Evolutionary conservation across 2,329 filamentous ascomycete genomes (phyloP).

Genomic region (Colletotrichum orchidophilum): DNA sequence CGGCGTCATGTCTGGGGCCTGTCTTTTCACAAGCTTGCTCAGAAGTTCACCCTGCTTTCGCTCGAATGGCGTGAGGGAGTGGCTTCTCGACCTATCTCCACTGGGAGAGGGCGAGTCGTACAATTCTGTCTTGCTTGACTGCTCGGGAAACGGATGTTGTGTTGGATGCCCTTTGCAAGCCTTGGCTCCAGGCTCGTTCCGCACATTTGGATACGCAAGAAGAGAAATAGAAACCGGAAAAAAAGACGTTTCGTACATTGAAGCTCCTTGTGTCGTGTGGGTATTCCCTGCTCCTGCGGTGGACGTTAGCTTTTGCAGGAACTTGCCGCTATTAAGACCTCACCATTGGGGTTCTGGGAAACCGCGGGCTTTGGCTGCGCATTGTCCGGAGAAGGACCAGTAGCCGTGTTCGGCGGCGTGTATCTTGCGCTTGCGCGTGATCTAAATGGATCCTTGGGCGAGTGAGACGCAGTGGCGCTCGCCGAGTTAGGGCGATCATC

Average conservation of each 20-base stretch:
- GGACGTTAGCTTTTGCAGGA: neutral
- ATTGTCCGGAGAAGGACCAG: conserved; percentile 7
- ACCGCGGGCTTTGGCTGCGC: conserved; percentile 6
- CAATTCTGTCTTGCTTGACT: neutral
- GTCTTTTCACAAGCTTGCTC: conserved; percentile 45
- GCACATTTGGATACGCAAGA: conserved; percentile 6
- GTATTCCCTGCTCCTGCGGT: neutral
- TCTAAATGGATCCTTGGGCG: conserved; percentile 29
- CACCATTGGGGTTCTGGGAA: neutral
- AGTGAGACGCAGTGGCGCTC: conserved; percentile 20
- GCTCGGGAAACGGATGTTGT: neutral
- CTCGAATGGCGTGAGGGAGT: conserved; percentile 50
- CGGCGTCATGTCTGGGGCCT: conserved; percentile 36
- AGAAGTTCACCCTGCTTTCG: conserved; percentile 50
- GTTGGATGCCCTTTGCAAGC: neutral
- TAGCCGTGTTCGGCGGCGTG: conserved; percentile 27
- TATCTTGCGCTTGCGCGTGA: conserved; percentile 34
- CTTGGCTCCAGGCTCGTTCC: neutral
- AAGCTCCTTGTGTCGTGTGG: conserved; percentile 44
- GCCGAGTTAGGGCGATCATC: conserved; percentile 26
- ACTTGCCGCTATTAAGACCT: too few species aligned
- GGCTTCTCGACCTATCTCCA: conserved; percentile 30
- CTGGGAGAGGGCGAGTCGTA: conserved; percentile 31
- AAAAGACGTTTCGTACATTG: conserved; percentile 56
- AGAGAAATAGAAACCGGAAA: conserved; percentile 2